Evolutionary conservation across 331 rosid species (phyloP), one percentile per base, ranked within the genome.

Genomic region (Telfairia occidentalis): DNA sequence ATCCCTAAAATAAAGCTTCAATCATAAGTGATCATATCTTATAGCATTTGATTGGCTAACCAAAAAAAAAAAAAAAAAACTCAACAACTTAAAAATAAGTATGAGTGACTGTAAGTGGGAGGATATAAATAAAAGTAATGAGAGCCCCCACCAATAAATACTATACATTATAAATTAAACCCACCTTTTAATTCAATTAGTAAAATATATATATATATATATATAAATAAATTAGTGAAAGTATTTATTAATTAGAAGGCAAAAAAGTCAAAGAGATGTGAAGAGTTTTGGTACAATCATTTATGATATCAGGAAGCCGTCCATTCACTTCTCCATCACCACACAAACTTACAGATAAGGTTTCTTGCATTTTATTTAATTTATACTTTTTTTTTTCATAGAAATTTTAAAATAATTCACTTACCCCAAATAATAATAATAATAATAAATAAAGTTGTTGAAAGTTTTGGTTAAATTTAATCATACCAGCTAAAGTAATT

Each of bases 261-360:
- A 35, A 65, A 9, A 65, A 38, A 38, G 32, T 69, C 75, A 70
- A 45, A 45, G 57, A 40, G 9, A 70, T 26, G 1, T 4, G 15
- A 70, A 70, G 57, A 70, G 75, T 70, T 43, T 43, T 26, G 75
- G 40, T 45, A 70, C 26, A 70, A 70, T 70, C 38, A 70, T 45
- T 70, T 13, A 70, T 45, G 74, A 70, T 70, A 70, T 70, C 57
- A 70, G 8, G 26, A 70, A 45, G 75, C 75, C 57, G 75, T 16
- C 75, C 75, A 70, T 45, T 43, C 74, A 69, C 54, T 45, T 70
- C 55, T 24, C 38, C 75, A 70, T 70, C 75, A 70, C 75, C 38
- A n/a, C 74, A 70, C 37, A 70, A 28, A 16, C 23, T 43, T 45
- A 5, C 13, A 15, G 57, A 70, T 70, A 70, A 70, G 40, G 0